phyloP scores from a whole-genome alignment of 768 basidiomycete species.

The Termitomyces sp. region DNA sequence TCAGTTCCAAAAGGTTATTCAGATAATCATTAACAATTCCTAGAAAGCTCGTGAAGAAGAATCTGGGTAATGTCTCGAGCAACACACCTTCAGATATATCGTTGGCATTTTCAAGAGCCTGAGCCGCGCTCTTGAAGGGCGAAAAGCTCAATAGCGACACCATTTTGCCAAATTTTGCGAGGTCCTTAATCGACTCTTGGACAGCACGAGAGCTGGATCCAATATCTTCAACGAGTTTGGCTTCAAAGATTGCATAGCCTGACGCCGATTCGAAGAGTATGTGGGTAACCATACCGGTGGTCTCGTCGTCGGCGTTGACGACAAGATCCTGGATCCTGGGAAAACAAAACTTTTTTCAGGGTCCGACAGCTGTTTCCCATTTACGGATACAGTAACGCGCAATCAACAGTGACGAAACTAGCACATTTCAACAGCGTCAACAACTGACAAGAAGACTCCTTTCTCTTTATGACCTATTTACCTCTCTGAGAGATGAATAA shows the following conservation, averaged over 20 bases:
- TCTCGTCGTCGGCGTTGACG: constrained; percentile 29
- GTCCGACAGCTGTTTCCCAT: constrained; percentile 14
- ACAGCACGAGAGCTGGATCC: constrained; percentile 72
- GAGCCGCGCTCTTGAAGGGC: constrained; percentile 90
- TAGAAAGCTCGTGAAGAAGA: constrained; percentile 22
- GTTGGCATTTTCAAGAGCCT: constrained; percentile 93
- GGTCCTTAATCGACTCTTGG: constrained; percentile 83
- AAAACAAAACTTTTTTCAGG: constrained; percentile 25
- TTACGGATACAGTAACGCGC: constrained; percentile 1
- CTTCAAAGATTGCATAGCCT: constrained; percentile 90
- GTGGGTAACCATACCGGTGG: constrained; percentile 63
- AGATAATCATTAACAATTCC: constrained; percentile 85
- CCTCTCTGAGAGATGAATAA: neutral
- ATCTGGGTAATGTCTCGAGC: neutral
- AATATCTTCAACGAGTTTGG: constrained; percentile 83
- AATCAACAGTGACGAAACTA: neutral
- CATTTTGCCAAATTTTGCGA: constrained; percentile 89
- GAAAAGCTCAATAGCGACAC: constrained; percentile 86
- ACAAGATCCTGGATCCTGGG: constrained; percentile 17
- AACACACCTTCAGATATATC: constrained; percentile 89
- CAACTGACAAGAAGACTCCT: neutral
- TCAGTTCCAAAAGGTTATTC: constrained; percentile 80
- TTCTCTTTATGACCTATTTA: no score
- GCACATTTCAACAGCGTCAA: neutral
- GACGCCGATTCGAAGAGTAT: constrained; percentile 91